Percentiles rank a stretch among this genome's conserved stretches.
These are phyloP conservation scores for Rubia tinctorum DNA, from an alignment of 305 asterid species.

Conservation along the genomic window DNA sequence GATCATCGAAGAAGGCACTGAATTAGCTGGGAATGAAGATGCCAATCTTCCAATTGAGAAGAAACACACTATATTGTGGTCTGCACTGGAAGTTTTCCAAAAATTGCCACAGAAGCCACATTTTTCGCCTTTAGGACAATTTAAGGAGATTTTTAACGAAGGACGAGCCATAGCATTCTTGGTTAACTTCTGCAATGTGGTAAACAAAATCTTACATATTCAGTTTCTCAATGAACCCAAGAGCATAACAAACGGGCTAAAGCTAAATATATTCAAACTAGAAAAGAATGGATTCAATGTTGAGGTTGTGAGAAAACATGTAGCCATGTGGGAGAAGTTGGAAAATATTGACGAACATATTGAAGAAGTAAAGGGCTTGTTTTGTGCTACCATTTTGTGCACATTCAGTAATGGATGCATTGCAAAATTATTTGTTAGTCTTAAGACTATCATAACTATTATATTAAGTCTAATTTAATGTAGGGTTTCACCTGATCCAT, in stretches of 20 bases:
- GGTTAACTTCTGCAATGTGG: slow-evolving; percentile 57
- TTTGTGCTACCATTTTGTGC: too few species aligned
- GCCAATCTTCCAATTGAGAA: slow-evolving; percentile 46
- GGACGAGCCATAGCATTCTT: slow-evolving; percentile 72
- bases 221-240: slow-evolving; percentile 34
- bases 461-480: too few species aligned
- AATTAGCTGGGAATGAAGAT: slow-evolving; percentile 16
- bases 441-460: too few species aligned
- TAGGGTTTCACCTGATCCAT: too few species aligned
- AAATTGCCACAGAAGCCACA: slow-evolving; percentile 79
- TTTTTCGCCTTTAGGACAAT: slow-evolving; percentile 49
- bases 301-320: too few species aligned
- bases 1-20: slow-evolving; percentile 22
- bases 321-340: too few species aligned
- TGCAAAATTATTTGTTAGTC: too few species aligned
- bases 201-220: slow-evolving; percentile 44
- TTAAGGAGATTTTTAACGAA: slow-evolving; percentile 61
- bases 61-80: slow-evolving; percentile 49
- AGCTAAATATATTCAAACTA: slow-evolving; percentile 49
- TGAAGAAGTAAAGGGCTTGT: background rate
- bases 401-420: too few species aligned
- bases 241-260: slow-evolving; percentile 38
- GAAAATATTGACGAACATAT: background rate
- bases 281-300: too few species aligned
- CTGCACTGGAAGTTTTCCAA: slow-evolving; percentile 58